Base-by-base conservation (phyloP, 31 red algal genomes). In the Endocladia muricata region DNA sequence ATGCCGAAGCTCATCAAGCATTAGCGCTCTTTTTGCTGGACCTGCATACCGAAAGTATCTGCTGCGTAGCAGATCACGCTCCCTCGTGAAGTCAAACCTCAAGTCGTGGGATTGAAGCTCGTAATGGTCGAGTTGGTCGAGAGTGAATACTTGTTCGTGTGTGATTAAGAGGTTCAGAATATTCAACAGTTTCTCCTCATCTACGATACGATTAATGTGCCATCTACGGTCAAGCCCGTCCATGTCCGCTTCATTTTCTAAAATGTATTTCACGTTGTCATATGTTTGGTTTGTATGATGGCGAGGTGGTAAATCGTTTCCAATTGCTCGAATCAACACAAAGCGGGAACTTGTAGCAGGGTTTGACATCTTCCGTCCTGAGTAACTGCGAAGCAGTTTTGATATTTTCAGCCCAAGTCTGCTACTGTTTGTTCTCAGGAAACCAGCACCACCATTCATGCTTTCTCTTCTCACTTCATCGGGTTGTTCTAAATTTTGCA, bases 291-390 rank as follows among this genome's bases (percentile, higher is more conserved):
- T 25, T 23, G 17, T n/a, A 8, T n/a, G 17, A 25, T 63, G 59
- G 29, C 59, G 59, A 8, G 59, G 59, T 23, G 59, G 59, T 23
- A 63, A 25, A 63, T 63, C 59, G 59, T 63, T 63, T 26, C 59
- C 59, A 9, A 63, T 52, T n/a, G n/a, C n/a, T n/a, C n/a, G n/a
- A n/a, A n/a, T n/a, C n/a, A n/a, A n/a, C n/a, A n/a, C n/a, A n/a
- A n/a, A n/a, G n/a, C n/a, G n/a, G n/a, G n/a, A n/a, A n/a, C n/a
- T n/a, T n/a, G n/a, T n/a, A n/a, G n/a, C n/a, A n/a, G n/a, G n/a
- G n/a, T n/a, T n/a, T n/a, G n/a, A n/a, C n/a, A n/a, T n/a, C n/a
- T n/a, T n/a, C n/a, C n/a, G n/a, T n/a, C n/a, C n/a, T n/a, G n/a
- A n/a, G n/a, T n/a, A n/a, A n/a, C n/a, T n/a, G n/a, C n/a, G n/a